phyloP scores from a whole-genome alignment of 1,284 basidiomycete genomes.

The Athelia psychrophila region DNA sequence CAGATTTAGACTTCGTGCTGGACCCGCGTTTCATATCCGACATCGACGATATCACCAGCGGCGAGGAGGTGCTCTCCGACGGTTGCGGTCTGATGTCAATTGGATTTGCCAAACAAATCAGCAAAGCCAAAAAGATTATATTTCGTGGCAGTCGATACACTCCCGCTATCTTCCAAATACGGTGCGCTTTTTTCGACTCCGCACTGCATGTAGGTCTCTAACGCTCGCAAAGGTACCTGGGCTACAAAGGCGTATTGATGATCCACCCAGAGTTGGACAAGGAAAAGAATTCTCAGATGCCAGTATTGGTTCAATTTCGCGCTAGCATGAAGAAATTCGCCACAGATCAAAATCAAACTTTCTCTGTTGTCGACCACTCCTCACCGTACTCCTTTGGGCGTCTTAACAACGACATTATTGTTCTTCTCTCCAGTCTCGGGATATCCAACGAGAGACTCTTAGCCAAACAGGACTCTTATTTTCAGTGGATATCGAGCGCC shows the following conservation, averaged over 20 bases:
- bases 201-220: not conserved
- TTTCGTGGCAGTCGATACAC: slow-evolving; percentile 55
- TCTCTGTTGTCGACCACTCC: slow-evolving; percentile 63
- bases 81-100: slow-evolving; percentile 63
- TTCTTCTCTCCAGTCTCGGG: slow-evolving; percentile 60
- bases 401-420: slow-evolving; percentile 66
- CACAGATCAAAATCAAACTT: slow-evolving; percentile 49
- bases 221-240: slow-evolving; percentile 42
- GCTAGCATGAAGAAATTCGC: slow-evolving; percentile 68
- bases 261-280: slow-evolving; percentile 52
- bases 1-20: slow-evolving; percentile 53
- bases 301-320: slow-evolving; percentile 49
- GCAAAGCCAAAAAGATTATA: slow-evolving; percentile 49
- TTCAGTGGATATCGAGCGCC: slow-evolving; percentile 51
- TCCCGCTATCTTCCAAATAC: slow-evolving; percentile 58
- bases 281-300: slow-evolving; percentile 25
- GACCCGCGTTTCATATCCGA: slow-evolving; percentile 47
- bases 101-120: slow-evolving; percentile 46
- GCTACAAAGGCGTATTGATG: slow-evolving; percentile 67
- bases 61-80: slow-evolving; percentile 62
- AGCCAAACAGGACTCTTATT: slow-evolving; percentile 54
- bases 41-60: slow-evolving; percentile 53
- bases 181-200: slow-evolving; percentile 31
- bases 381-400: slow-evolving; percentile 59
- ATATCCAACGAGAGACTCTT: slow-evolving; percentile 51